Base-by-base conservation (phyloP, 176 grass and related monocot genomes). In the Zoysia pacifica region DNA sequence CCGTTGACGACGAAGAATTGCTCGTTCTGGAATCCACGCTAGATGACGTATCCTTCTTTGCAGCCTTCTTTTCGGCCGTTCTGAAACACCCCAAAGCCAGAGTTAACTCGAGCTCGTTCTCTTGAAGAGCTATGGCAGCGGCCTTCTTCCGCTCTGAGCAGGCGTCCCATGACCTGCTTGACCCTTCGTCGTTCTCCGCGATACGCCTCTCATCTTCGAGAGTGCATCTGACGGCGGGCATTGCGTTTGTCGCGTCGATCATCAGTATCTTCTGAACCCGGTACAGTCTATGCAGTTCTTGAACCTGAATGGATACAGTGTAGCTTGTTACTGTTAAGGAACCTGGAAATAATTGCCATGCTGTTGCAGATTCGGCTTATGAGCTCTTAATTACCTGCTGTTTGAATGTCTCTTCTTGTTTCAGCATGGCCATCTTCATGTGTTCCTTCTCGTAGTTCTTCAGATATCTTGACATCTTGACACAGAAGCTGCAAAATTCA, bases 371-470 rank as follows among this genome's bases (percentile, higher is more conserved):
- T 42, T 18, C 43, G 12, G 14, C 47, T 64, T 78, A 50, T 70
- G 64, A 47, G 43, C 5, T 37, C 53, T 41, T 52, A 46, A 53
- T 44, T 45, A 81, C 90, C 86, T 91, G 90, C 28, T 76, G 64
- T 48, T 64, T 91, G 58, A 91, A 91, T 9, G 76, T 76, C 69
- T 83, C 79, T 67, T 88, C 90, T 67, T 91, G 90, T 45, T 76
- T 88, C 43, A 88, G 61, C 79, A 91, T 86, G 79, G 90, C 79
- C 77, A 76, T 80, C 86, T 88, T 91, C 86, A 88, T 86, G 79
- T 76, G 76, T 15, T 91, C 79, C 67, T 85, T 91, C 55, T 88
- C 82, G 35, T 67, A 67, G 42, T 86, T 76, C 67, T 77, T 85
- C 82, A 89, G 72, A 43, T 84, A 46, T 48, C 77, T 65, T 49